Evolutionary conservation across 495 filamentous ascomycete genomes (phyloP), one percentile per base, ranked within the genome.

Genomic region (Neurospora intermedia): DNA sequence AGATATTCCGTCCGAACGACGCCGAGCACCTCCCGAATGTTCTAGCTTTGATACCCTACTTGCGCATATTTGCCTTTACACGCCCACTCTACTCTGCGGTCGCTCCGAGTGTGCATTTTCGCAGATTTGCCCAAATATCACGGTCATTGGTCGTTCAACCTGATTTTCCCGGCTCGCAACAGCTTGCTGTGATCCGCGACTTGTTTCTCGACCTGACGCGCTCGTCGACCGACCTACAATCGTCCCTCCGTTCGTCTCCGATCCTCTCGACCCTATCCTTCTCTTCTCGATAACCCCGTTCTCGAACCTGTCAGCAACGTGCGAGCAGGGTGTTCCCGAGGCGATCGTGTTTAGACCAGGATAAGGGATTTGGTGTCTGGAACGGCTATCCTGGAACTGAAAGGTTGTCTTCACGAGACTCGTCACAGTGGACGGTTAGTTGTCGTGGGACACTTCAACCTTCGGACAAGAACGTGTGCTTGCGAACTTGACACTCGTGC

Each of bases 401-500:
- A 66, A 70, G 31, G 48, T 70, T 54, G 18, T 54, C 72, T 40
- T 41, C 69, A 71, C 73, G 45, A 62, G 35, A 54, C 39, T 69
- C 23, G 46, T 46, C 45, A 66, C 46, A 71, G 69, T 42, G 69
- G 73, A 43, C 45, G 45, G 69, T 71, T 70, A 42, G 46, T 27
- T 15, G 42, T 41, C 41, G 48, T 35, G 45, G 69, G 27, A n/a
- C 38, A 71, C 69, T 69, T 20, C 39, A 73, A 35, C 42, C 43
- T 70, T 39, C 38, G 23, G 39, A 38, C 71, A 69, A 43, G 54
- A 27, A 66, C 54, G 54, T 66, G 54, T 66, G 54, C 23, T 62
- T 54, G 69, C 72, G 23, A 69, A 70, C 70, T 74, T 69, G 54
- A 59, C 31, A 59, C 73, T 69, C 35, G 73, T 59, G 73, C 69